Conservation (phyloP, 495 filamentous ascomycete species). For the Lasiosphaeris hirsuta region DNA sequence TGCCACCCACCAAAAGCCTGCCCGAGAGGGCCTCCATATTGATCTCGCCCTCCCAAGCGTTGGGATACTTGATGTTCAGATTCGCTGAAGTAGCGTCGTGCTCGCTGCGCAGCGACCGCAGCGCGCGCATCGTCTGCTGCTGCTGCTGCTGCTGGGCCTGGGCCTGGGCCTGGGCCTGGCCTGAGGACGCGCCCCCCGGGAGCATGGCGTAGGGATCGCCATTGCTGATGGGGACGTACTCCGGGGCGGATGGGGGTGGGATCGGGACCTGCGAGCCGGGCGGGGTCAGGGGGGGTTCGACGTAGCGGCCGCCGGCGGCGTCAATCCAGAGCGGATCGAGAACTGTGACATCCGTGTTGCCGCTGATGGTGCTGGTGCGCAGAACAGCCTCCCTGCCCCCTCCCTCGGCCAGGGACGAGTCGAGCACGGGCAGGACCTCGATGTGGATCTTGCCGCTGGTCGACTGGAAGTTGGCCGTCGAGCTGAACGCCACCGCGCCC, state of each 20-base stretch:
- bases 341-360: conserved; percentile 25
- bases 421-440: conserved; percentile 37
- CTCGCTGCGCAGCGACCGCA: conserved; percentile 25
- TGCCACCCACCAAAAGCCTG: conserved; percentile 26
- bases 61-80: conserved; percentile 33
- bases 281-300: background rate
- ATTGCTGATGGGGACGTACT: background rate
- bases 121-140: background rate
- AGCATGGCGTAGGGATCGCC: background rate
- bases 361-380: conserved; percentile 35
- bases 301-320: background rate
- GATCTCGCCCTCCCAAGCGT: conserved; percentile 41
- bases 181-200: background rate
- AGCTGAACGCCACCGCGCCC: conserved; percentile 31
- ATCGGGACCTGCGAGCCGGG: background rate
- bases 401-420: conserved; percentile 5
- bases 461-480: conserved; percentile 17
- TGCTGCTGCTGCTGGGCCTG: background rate
- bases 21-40: conserved; percentile 28
- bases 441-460: conserved; percentile 29
- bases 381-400: conserved; percentile 14
- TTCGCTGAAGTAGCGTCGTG: conserved; percentile 37
- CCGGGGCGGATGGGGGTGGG: background rate
- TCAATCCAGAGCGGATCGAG: conserved; percentile 37
- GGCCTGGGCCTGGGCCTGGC: background rate